Conservation (phyloP, 768 basidiomycete genomes). For the Tricholoma bakamatsutake region DNA sequence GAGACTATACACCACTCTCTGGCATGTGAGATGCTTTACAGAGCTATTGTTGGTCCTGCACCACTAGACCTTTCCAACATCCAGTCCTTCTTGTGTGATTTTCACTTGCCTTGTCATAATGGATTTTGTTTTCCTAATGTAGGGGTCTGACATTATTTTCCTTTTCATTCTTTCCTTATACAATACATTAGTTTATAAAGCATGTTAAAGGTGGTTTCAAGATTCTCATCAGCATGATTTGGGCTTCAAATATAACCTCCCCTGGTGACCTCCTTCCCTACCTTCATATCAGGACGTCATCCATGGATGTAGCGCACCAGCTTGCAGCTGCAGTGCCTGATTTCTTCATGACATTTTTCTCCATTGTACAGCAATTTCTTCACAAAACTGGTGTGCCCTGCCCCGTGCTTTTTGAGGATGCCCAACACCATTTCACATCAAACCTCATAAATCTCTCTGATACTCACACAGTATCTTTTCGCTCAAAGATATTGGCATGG, state of each 20-base stretch:
- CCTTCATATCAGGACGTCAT: not conserved
- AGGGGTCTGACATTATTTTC: not conserved
- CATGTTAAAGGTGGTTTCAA: conserved; percentile 4
- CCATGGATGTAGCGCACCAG: not conserved
- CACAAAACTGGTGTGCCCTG: not conserved
- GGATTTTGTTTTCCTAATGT: conserved; percentile 4
- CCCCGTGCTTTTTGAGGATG: not conserved
- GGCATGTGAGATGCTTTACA: conserved; percentile 4
- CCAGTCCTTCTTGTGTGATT: conserved; percentile 3
- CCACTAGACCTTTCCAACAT: conserved; percentile 1
- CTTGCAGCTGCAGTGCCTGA: not conserved
- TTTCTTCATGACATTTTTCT: not conserved
- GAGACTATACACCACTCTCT: conserved; percentile 1
- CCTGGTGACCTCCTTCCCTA: not conserved
- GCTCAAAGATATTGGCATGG: conserved; percentile 3
- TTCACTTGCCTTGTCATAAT: conserved; percentile 5
- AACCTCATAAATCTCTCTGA: not conserved
- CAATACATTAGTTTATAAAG: not conserved
- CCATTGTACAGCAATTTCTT: not conserved
- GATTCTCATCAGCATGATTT: conserved; percentile 1
- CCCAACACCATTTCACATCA: not conserved
- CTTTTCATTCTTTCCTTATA: not conserved
- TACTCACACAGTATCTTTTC: not conserved
- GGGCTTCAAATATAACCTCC: conserved; percentile 4
- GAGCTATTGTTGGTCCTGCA: conserved; percentile 3